A percentile compares a stretch with the other conserved stretches of the same genome.
Evolutionary conservation across 2,329 filamentous ascomycete genomes (phyloP).

Genomic region (Trichoderma asperellum): DNA sequence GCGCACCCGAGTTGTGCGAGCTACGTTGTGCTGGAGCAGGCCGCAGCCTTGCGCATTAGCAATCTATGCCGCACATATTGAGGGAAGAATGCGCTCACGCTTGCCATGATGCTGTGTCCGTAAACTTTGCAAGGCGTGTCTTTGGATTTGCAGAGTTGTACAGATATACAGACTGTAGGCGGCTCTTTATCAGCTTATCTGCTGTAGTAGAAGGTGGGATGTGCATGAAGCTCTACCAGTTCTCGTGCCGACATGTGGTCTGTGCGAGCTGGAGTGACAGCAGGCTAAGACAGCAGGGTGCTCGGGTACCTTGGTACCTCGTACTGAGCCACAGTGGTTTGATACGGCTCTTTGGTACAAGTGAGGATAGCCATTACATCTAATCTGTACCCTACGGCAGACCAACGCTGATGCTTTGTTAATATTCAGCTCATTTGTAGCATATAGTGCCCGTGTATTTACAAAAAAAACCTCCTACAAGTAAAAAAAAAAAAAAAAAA

Average conservation of each 20-base stretch:
- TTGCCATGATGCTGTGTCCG: background rate
- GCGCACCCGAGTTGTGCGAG: slow-evolving; percentile 64
- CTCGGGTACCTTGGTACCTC: background rate
- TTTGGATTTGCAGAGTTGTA: background rate
- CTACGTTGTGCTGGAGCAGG: slow-evolving; percentile 73
- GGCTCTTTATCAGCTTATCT: background rate
- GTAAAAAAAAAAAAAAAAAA: background rate
- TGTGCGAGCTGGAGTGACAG: slow-evolving; percentile 12
- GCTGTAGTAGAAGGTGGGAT: background rate
- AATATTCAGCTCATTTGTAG: background rate
- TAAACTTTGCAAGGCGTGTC: background rate
- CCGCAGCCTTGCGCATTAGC: slow-evolving; percentile 14
- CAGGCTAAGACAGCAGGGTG: background rate
- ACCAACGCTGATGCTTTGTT: background rate
- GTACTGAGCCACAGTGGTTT: background rate
- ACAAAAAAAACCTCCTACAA: background rate
- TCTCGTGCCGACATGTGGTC: background rate
- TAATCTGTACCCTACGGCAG: background rate
- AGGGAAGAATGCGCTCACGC: background rate
- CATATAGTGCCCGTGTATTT: background rate
- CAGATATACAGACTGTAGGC: background rate
- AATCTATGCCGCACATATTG: background rate
- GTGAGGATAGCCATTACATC: background rate
- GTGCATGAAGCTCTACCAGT: slow-evolving; percentile 3
- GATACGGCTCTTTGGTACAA: background rate